Percentiles rank a stretch among this genome's conserved stretches.
phyloP scores from a whole-genome alignment of 805 yeast species.

The Schizosaccharomyces octosporus region DNA sequence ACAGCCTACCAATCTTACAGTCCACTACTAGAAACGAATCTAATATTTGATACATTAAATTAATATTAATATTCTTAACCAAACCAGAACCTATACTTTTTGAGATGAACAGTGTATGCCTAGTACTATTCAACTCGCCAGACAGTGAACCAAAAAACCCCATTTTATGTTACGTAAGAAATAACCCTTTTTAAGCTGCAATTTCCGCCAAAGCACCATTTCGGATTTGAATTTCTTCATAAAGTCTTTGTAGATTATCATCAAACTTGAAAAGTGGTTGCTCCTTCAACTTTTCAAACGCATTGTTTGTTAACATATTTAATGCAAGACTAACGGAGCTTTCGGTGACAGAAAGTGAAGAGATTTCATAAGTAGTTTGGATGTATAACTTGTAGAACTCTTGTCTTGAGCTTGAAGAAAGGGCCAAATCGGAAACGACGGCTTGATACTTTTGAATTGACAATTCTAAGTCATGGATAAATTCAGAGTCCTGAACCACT shows the following conservation, averaged over 20 bases:
- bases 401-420: not conserved
- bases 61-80: no score
- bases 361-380: not conserved
- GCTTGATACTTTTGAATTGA: not conserved
- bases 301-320: not conserved
- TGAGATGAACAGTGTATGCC: no score
- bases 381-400: not conserved
- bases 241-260: conserved; percentile 21
- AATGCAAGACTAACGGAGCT: not conserved
- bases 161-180: no score
- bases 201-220: not conserved
- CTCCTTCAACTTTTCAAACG: conserved; percentile 12
- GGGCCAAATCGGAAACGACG: not conserved
- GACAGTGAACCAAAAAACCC: no score
- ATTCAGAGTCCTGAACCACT: not conserved
- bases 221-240: not conserved
- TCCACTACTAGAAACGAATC: not conserved
- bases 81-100: no score
- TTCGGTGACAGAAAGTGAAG: not conserved
- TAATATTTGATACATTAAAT: not conserved
- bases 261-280: conserved; percentile 19
- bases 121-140: no score
- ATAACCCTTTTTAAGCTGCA: no score
- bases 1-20: no score
- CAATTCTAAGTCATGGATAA: not conserved